Evolutionary conservation across 2,329 filamentous ascomycete species (phyloP).

Genomic region (Ophiocordyceps australis): DNA sequence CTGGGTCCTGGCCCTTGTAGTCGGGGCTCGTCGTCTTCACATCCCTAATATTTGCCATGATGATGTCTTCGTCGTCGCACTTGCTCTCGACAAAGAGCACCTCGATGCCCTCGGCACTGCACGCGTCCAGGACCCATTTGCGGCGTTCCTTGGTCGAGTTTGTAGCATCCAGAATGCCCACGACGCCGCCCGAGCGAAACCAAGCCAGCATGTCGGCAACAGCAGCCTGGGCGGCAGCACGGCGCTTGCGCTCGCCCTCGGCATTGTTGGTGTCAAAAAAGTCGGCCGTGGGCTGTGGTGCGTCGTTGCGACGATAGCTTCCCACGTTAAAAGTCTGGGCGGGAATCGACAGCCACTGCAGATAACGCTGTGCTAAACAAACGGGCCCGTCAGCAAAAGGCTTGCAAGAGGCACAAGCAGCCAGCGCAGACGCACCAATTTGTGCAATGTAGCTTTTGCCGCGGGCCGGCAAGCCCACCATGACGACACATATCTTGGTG

Average conservation of each 20-base stretch:
- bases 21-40: conserved; percentile 95
- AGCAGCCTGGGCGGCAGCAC: conserved; percentile 78
- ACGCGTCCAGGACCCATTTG: conserved; percentile 77
- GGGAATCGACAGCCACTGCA: conserved; percentile 89
- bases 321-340: conserved; percentile 96
- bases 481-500: conserved; percentile 92
- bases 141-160: conserved; percentile 86
- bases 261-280: conserved; percentile 89
- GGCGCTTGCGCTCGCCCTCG: conserved; percentile 78
- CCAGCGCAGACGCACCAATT: conserved; percentile 46
- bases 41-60: conserved; percentile 96
- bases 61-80: conserved; percentile 87
- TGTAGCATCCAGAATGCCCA: conserved; percentile 90
- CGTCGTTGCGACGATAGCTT: conserved; percentile 78
- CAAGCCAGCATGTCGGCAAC: conserved; percentile 87
- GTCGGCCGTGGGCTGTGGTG: conserved; percentile 76
- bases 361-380: conserved; percentile 84
- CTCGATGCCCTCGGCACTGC: conserved; percentile 60
- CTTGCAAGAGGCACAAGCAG: conserved; percentile 1
- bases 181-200: conserved; percentile 68
- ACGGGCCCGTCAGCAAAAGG: conserved; percentile 1
- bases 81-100: conserved; percentile 94
- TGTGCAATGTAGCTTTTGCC: conserved; percentile 97
- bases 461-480: conserved; percentile 90
- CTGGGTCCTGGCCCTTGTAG: conserved; percentile 86